Conservation (phyloP, 2,329 filamentous ascomycete genomes). For the Macroventuria anomochaeta region DNA sequence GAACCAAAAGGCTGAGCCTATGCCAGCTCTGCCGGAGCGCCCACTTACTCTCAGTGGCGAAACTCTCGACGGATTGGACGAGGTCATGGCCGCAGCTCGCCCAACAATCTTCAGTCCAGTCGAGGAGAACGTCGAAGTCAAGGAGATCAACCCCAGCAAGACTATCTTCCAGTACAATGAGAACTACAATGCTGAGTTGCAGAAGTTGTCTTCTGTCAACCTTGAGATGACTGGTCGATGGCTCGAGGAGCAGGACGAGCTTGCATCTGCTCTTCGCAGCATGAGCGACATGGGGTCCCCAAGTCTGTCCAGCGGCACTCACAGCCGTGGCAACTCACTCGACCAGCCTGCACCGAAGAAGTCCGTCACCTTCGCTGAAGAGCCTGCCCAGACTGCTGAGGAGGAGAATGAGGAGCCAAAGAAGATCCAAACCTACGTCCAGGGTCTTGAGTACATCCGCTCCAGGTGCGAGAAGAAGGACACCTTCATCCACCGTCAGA, state of each 20-base stretch:
- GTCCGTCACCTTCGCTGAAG: conserved; percentile 73
- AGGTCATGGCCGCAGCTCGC: conserved; percentile 40
- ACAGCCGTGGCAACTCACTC: conserved; percentile 45
- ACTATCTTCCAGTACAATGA: conserved; percentile 76
- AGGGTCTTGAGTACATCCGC: conserved; percentile 79
- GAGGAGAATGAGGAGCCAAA: conserved; percentile 38
- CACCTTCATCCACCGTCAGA: conserved; percentile 81
- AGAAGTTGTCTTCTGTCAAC: conserved; percentile 73
- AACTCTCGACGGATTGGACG: conserved; percentile 44
- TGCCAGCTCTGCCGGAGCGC: conserved; percentile 28
- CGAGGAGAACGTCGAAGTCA: conserved; percentile 54
- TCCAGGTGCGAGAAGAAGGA: conserved; percentile 72
- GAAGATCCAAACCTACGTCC: conserved; percentile 81
- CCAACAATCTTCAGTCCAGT: conserved; percentile 38
- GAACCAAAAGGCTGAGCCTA: conserved; percentile 36
- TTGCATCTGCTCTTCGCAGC: conserved; percentile 69
- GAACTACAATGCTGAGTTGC: conserved; percentile 75
- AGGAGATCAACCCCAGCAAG: conserved; percentile 67
- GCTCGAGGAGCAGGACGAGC: conserved; percentile 81
- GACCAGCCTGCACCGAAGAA: conserved; percentile 65
- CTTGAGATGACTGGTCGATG: conserved; percentile 85
- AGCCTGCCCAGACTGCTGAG: conserved; percentile 30
- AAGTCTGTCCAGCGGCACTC: conserved; percentile 40
- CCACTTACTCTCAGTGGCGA: conserved; percentile 40
- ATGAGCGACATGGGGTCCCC: conserved; percentile 57